Base-by-base conservation (phyloP, 2,329 filamentous ascomycete species). In the Aspergillus texensis region DNA sequence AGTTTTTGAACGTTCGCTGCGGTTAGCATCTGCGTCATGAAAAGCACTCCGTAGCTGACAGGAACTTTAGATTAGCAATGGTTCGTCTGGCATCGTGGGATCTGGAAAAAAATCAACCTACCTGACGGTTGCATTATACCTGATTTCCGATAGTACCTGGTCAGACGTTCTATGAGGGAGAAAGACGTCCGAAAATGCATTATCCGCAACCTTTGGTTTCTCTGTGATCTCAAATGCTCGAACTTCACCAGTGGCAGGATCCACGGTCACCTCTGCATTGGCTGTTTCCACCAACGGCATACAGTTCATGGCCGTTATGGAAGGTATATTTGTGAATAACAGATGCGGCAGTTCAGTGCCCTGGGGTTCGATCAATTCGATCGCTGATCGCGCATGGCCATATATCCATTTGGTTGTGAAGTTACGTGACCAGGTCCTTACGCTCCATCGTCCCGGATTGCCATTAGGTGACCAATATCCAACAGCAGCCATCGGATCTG, bases 11-110 rank as follows among this genome's bases (percentile, higher is more conserved):
- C 21, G 12, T 21, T 58, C 6, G 41, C 56, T 11, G 56, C 56
- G 16, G 56, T 58, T 16, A 58, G 28, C 56, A 58, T 58, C 26
- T 45, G 45, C 6, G 56, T 46, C 56, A 58, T 58, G 30, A 58
- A 58, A 24, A 58, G 56, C 11, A 32, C 21, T 14, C 56, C 56
- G n/a, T 58, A 58, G 8, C 56, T 58, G 10, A 4, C 11, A 8
- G 39, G 12, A n/a, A 30, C 3, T 9, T 34, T 3, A 21, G 19
- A 28, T 53, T 28, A 53, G 48, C 30, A 11, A 6, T n/a, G 0
- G 16, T 53, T 21, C 16, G 30, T n/a, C 26, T 34, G 14, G 1
- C 4, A 12, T 4, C 8, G 6, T 48, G 12, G 9, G 6, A 11
- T 26, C 5, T 26, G 24, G 10, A 9, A 10, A 34, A 16, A 6